Conservation (phyloP, 306 rosid genomes). For the Pueraria montana region DNA sequence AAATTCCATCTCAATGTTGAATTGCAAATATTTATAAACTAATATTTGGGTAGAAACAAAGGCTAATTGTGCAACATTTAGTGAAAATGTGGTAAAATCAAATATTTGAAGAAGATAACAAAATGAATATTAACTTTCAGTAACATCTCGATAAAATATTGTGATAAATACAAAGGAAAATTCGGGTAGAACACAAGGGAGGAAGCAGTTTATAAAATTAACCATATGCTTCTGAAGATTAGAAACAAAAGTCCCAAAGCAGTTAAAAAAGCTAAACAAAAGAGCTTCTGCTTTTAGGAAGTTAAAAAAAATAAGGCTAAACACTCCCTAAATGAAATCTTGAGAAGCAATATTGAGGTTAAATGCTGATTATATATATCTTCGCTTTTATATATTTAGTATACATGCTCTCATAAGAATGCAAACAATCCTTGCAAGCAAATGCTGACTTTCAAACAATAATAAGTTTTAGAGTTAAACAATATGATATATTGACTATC, state of each 20-base stretch:
- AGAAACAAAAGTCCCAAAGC: not conserved
- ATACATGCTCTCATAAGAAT: not conserved
- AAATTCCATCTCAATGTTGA: not conserved
- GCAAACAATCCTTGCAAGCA: not conserved
- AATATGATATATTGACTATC: not conserved
- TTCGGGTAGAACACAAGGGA: not conserved
- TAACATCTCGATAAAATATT: not conserved
- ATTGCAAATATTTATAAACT: not conserved
- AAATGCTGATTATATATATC: not conserved
- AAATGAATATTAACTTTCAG: constrained; percentile 3
- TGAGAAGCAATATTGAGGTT: constrained; percentile 2
- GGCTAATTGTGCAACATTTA: not conserved
- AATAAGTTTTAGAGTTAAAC: not conserved
- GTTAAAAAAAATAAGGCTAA: not conserved
- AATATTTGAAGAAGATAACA: not conserved
- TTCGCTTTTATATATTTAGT: not conserved
- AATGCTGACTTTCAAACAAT: constrained; percentile 1
- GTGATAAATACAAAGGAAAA: not conserved
- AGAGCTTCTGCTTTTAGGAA: not conserved
- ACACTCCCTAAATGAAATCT: not conserved
- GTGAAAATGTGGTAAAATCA: not conserved
- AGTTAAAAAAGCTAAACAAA: not conserved
- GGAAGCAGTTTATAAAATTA: constrained; percentile 4
- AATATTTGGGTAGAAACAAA: not conserved
- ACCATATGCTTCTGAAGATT: not conserved